Evolutionary conservation across 306 rosid species (phyloP).

Genomic region (Arachis hypogaea): DNA sequence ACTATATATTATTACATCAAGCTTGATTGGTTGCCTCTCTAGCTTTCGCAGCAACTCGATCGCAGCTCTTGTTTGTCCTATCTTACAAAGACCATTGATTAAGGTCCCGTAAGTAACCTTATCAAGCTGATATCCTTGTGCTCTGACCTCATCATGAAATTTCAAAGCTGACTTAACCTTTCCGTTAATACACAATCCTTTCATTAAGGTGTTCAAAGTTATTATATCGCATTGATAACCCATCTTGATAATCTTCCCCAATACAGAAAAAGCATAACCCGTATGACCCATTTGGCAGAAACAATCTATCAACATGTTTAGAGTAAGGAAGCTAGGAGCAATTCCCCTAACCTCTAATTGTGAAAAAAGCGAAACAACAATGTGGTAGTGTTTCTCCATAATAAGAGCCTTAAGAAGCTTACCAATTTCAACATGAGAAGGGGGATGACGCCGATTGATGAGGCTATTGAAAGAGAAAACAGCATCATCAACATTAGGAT

Average conservation of each 20-base stretch:
- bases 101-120: background rate
- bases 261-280: background rate
- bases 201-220: background rate
- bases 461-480: background rate
- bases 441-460: background rate
- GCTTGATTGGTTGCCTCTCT: background rate
- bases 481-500: background rate
- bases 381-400: background rate
- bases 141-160: background rate
- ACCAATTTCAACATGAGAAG: background rate
- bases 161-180: background rate
- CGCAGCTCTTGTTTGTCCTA: background rate
- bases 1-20: background rate
- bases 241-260: conserved; percentile 9
- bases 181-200: background rate
- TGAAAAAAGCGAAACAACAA: background rate
- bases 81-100: background rate
- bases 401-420: background rate
- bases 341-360: background rate
- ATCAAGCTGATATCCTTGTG: background rate
- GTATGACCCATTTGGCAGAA: background rate
- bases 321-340: background rate
- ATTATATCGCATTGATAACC: background rate
- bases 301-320: background rate
- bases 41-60: background rate